Base-by-base conservation (phyloP, 2,329 filamentous ascomycete species). In the Tolypocladium pustulatum region DNA sequence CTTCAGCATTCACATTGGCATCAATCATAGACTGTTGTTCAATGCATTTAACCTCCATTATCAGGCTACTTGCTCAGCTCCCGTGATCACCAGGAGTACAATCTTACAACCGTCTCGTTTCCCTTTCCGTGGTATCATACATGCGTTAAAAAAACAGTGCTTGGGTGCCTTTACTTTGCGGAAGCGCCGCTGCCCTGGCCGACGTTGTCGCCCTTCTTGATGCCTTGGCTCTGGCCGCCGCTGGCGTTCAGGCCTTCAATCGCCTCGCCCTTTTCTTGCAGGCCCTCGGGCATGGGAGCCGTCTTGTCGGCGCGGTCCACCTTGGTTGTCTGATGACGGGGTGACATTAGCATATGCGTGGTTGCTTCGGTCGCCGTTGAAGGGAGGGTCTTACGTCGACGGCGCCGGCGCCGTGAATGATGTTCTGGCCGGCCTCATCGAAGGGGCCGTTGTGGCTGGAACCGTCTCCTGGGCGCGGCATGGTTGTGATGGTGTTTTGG, bases 401-500 rank as follows among this genome's bases (percentile, higher is more conserved):
- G 12, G 68, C 58, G 15, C 74, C 76, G 12, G 69, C 70, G 41
- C 79, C 78, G 67, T 81, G 78, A 58, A 71, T 67, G 55, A 79
- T 75, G 69, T 75, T 62, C 62, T 78, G 69, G 59, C 67, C 67
- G 12, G 68, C 65, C 58, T 75, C 73, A 38, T 76, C 65, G 60
- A 74, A 68, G 58, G 72, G 72, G 60, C 75, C 75, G 68, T 81
- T 80, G 69, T 81, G 70, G 59, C 73, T 72, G 62, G 72, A 72
- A 57, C 76, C 76, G 65, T 77, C 75, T 76, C 78, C 78, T 61
- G 76, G 69, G 66, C 77, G 76, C 75, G 78, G 78, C 79, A 81
- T 81, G 60, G 58, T 76, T 67, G 55, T 17, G 20, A 38, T 57
- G 25, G 22, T 32, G 37, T 12, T 37, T 51, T 51, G n/a, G 40